A percentile compares a stretch with the other conserved stretches of the same genome.
Conservation (phyloP, 805 yeast genomes). For the Metschnikowia picachoensis region DNA sequence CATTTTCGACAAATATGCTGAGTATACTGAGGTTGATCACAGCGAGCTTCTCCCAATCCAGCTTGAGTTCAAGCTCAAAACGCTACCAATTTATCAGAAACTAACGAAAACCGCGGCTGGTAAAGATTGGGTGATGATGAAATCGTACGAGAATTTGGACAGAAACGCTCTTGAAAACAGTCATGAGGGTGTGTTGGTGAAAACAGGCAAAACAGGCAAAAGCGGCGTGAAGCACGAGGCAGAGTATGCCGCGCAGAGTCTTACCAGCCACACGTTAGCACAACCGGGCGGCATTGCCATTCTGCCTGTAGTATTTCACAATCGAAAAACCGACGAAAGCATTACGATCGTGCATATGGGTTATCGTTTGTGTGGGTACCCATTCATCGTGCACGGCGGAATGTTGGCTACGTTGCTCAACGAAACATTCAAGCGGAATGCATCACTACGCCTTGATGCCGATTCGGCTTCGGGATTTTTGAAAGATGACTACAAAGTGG, state of each 20-base stretch:
- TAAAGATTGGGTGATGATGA: conserved; percentile 43
- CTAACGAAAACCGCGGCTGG: conserved; percentile 41
- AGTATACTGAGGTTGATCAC: conserved; percentile 21
- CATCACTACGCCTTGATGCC: conserved; percentile 32
- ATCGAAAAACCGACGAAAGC: conserved; percentile 52
- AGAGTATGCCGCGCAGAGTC: conserved; percentile 14
- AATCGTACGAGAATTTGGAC: conserved; percentile 42
- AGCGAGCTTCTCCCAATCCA: conserved; percentile 27
- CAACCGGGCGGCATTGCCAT: conserved; percentile 79
- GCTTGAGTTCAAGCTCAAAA: conserved; percentile 46
- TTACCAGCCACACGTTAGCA: conserved; percentile 46
- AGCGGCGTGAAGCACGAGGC: conserved; percentile 3
- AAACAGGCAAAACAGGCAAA: conserved; percentile 1
- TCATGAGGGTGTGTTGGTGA: neutral
- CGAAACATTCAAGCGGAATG: conserved; percentile 63
- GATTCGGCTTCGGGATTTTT: conserved; percentile 24
- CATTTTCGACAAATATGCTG: conserved; percentile 28
- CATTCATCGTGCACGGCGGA: conserved; percentile 87
- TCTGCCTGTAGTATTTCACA: conserved; percentile 65
- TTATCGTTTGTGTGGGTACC: conserved; percentile 76
- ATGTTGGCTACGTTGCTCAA: conserved; percentile 76
- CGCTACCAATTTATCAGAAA: conserved; percentile 49
- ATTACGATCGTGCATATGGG: conserved; percentile 75
- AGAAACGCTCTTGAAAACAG: conserved; percentile 29
- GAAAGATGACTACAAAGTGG: conserved; percentile 42